Percentiles rank a stretch among this genome's conserved stretches.
phyloP scores from a whole-genome alignment of 192 early-diverging fungal genomes.

The Rhizophlyctis rosea region DNA sequence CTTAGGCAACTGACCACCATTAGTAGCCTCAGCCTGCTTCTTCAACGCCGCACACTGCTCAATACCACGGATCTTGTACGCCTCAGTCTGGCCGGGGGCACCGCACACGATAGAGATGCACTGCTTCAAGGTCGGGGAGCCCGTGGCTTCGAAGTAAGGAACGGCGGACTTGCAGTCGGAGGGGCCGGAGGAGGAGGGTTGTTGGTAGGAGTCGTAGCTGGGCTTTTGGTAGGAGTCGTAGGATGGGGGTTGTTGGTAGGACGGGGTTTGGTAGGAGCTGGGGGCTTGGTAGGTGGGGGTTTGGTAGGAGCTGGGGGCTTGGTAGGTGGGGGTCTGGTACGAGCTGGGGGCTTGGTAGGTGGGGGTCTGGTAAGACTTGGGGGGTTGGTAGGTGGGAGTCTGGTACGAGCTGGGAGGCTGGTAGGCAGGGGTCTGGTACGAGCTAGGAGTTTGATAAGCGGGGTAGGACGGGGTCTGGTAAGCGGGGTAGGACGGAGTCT shows the following conservation, averaged over 20 bases:
- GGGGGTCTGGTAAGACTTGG: neutral
- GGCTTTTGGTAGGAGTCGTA: neutral
- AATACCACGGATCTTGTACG: slow-evolving; percentile 15
- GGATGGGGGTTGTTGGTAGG: neutral
- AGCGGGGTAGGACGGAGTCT: neutral
- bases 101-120: slow-evolving; percentile 26
- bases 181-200: too few relatives aligned
- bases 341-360: neutral
- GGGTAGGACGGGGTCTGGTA: neutral
- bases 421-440: too few relatives aligned
- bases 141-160: slow-evolving; percentile 8
- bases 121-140: slow-evolving; percentile 22
- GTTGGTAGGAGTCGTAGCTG: neutral
- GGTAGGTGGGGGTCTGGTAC: neutral
- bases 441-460: too few relatives aligned
- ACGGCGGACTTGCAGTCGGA: neutral
- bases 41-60: slow-evolving; percentile 22
- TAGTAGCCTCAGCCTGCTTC: slow-evolving; percentile 19
- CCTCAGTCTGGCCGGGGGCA: slow-evolving; percentile 6
- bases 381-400: neutral
- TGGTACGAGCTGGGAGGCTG: too few relatives aligned
- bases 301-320: neutral
- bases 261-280: neutral
- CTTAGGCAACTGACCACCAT: slow-evolving; percentile 15
- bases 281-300: neutral